A percentile compares a stretch with the other conserved stretches of the same genome.
Conservation (phyloP, 805 yeast genomes). For the Myxozyma melibiosi region DNA sequence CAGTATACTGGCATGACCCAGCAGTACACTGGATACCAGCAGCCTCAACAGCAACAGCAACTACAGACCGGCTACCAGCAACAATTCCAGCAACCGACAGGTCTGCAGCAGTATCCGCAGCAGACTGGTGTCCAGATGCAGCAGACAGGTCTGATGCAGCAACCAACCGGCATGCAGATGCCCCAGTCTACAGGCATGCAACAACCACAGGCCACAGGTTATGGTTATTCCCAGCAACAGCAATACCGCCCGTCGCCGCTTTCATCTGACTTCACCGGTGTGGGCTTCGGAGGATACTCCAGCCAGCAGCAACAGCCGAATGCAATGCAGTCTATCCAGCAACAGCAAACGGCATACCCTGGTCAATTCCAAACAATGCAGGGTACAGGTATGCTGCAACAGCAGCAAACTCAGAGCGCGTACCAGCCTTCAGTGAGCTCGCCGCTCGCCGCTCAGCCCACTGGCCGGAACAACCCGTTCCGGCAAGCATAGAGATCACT, state of each 20-base stretch:
- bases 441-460: constrained; percentile 23
- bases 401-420: constrained; percentile 12
- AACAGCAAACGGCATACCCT: constrained; percentile 45
- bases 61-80: constrained; percentile 31
- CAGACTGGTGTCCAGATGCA: constrained; percentile 36
- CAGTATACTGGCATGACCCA: constrained; percentile 15
- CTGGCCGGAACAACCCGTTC: constrained; percentile 19
- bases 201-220: constrained; percentile 78
- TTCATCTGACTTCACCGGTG: constrained; percentile 18
- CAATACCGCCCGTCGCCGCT: constrained; percentile 11
- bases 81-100: constrained; percentile 38
- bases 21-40: constrained; percentile 21
- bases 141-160: constrained; percentile 38
- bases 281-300: constrained; percentile 24
- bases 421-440: constrained; percentile 14
- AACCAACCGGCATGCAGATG: constrained; percentile 38
- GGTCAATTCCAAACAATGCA: constrained; percentile 6
- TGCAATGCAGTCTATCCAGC: constrained; percentile 55
- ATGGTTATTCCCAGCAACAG: constrained; percentile 86
- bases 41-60: constrained; percentile 14
- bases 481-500: constrained; percentile 2
- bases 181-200: constrained; percentile 64
- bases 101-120: constrained; percentile 28
- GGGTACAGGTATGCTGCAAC: constrained; percentile 14
- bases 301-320: constrained; percentile 19